Evolutionary conservation across 192 early-diverging fungal genomes (phyloP).

Genomic region (Chytriomyces sp.): DNA sequence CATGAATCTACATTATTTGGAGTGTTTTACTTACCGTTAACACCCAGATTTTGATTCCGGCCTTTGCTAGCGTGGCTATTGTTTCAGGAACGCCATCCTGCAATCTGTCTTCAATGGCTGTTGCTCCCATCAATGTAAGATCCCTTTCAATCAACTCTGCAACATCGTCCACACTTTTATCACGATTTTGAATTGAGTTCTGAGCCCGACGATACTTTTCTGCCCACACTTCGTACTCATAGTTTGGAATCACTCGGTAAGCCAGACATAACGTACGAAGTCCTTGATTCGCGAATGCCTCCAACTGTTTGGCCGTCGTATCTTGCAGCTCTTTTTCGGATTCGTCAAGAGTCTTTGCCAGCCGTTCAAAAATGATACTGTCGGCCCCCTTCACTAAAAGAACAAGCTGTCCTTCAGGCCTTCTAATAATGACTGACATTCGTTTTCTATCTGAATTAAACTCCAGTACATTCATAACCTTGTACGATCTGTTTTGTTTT

Average conservation of each 20-base stretch:
- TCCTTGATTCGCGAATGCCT: conserved; percentile 62
- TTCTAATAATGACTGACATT: conserved; percentile 84
- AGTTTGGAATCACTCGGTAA: conserved; percentile 70
- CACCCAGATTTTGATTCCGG: conserved; percentile 97
- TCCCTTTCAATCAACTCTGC: conserved; percentile 81
- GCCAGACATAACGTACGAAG: conserved; percentile 88
- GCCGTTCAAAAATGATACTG: conserved; percentile 88
- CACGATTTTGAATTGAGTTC: conserved; percentile 70
- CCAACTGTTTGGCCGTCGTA: conserved; percentile 43
- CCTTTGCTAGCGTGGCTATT: conserved; percentile 77
- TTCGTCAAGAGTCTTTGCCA: conserved; percentile 35
- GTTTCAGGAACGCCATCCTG: conserved; percentile 94
- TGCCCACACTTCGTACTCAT: conserved; percentile 80
- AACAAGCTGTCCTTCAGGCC: conserved; percentile 79
- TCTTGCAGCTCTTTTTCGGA: conserved; percentile 51
- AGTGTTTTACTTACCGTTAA: conserved; percentile 58
- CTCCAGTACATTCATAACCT: conserved; percentile 83
- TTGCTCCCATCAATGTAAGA: conserved; percentile 84
- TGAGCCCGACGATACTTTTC: conserved; percentile 73
- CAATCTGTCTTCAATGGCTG: conserved; percentile 95
- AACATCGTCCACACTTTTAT: conserved; percentile 68
- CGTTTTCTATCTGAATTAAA: conserved; percentile 96
- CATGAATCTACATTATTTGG: neutral
- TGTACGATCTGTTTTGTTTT: conserved; percentile 56
- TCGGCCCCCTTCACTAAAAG: conserved; percentile 95